phyloP scores from a whole-genome alignment of 1,139 yeast genomes.

The Sugiyamaella castrensis region DNA sequence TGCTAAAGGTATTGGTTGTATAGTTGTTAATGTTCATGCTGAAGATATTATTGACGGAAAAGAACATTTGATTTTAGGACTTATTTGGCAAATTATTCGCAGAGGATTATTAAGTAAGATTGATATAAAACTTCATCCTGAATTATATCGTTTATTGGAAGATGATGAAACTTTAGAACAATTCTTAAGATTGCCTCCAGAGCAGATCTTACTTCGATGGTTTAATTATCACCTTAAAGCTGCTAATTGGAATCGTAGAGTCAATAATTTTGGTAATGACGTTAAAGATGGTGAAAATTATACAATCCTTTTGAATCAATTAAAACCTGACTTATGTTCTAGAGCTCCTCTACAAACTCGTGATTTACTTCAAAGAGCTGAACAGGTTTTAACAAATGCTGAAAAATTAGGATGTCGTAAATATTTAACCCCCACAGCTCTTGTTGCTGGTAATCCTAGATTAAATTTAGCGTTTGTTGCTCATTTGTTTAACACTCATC shows the following conservation, averaged over 20 bases:
- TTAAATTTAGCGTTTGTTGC: slow-evolving; percentile 97
- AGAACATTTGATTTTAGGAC: slow-evolving; percentile 91
- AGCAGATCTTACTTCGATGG: slow-evolving; percentile 95
- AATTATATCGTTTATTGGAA: slow-evolving; percentile 86
- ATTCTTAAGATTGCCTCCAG: slow-evolving; percentile 94
- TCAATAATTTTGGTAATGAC: slow-evolving; percentile 79
- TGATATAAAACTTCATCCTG: slow-evolving; percentile 95
- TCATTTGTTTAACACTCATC: slow-evolving; percentile 90
- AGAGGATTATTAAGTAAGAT: slow-evolving; percentile 92
- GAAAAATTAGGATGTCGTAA: slow-evolving; percentile 91
- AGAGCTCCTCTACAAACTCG: slow-evolving; percentile 70
- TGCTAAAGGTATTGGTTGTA: slow-evolving; percentile 98
- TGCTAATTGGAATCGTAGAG: slow-evolving; percentile 88
- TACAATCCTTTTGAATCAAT: slow-evolving; percentile 81
- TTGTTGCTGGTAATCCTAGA: slow-evolving; percentile 95
- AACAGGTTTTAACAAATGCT: slow-evolving; percentile 77
- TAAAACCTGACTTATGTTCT: slow-evolving; percentile 81
- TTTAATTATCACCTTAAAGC: slow-evolving; percentile 93
- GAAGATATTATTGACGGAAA: slow-evolving; percentile 97
- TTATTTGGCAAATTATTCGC: slow-evolving; percentile 97
- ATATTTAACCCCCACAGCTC: slow-evolving; percentile 87
- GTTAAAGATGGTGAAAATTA: slow-evolving; percentile 95
- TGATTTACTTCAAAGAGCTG: slow-evolving; percentile 79
- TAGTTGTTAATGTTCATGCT: slow-evolving; percentile 95
- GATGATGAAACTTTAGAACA: slow-evolving; percentile 98